These are phyloP conservation scores for Macrotyloma uniflorum DNA, from an alignment of 306 rosid species.

Conservation along the genomic window DNA sequence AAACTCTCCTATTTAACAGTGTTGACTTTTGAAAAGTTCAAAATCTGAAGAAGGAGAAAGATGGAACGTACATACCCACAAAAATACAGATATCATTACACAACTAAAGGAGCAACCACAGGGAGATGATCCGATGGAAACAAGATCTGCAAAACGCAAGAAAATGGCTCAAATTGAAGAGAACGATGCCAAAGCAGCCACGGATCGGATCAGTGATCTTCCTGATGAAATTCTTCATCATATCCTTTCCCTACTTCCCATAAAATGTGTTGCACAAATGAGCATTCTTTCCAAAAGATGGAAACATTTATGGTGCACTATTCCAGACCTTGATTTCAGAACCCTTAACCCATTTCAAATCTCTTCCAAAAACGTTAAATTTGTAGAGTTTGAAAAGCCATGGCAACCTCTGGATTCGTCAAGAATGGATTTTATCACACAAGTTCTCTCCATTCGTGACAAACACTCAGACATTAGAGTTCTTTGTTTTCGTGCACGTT, in stretches of 20 bases:
- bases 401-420: constrained; percentile 20
- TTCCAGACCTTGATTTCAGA: constrained; percentile 86
- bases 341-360: constrained; percentile 35
- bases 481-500: constrained; percentile 59
- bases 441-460: constrained; percentile 54
- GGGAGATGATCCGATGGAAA: constrained; percentile 57
- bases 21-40: constrained; percentile 61
- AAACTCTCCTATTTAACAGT: constrained; percentile 46
- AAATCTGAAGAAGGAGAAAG: constrained; percentile 32
- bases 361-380: constrained; percentile 11
- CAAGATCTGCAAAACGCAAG: constrained; percentile 62
- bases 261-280: constrained; percentile 66
- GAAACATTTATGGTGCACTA: constrained; percentile 67
- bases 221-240: constrained; percentile 75
- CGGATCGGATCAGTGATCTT: constrained; percentile 70
- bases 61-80: constrained; percentile 10
- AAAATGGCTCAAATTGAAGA: constrained; percentile 33
- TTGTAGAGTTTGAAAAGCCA: constrained; percentile 2
- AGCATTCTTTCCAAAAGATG: constrained; percentile 69
- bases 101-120: not conserved
- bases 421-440: constrained; percentile 51
- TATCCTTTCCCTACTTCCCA: constrained; percentile 64
- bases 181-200: constrained; percentile 18
- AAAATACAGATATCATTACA: not conserved
- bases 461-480: constrained; percentile 57